Percentiles rank a stretch among this genome's conserved stretches.
phyloP scores from a whole-genome alignment of 208 protist species.

The Wallacemonas sp. region DNA sequence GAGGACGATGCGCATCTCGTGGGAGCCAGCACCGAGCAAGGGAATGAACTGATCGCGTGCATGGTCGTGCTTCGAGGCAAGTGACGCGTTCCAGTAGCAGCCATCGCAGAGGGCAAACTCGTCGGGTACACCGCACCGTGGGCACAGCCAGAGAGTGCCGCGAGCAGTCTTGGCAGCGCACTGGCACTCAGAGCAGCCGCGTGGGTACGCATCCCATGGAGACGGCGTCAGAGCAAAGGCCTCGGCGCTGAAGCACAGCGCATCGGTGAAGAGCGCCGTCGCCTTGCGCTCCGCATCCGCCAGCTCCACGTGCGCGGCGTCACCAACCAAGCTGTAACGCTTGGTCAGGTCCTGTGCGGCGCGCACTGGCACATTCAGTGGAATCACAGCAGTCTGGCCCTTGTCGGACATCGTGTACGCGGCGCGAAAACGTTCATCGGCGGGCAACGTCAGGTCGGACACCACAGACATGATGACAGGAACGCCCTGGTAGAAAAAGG shows the following conservation, averaged over 20 bases:
- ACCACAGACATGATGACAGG: not conserved
- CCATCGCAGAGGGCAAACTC: not conserved
- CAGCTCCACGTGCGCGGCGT: not conserved
- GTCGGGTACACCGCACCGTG: not conserved
- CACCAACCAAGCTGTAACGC: not conserved
- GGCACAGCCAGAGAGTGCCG: not conserved
- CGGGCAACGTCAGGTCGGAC: not conserved
- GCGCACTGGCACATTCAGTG: not conserved
- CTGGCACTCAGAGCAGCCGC: not conserved
- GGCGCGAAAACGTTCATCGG: not conserved
- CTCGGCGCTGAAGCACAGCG: not conserved
- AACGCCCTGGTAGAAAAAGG: not conserved
- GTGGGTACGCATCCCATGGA: not conserved
- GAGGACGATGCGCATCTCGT: not conserved
- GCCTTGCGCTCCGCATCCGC: not conserved
- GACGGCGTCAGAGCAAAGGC: not conserved
- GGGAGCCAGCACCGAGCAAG: not conserved
- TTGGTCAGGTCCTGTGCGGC: not conserved
- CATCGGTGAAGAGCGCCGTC: not conserved
- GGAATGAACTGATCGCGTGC: not conserved
- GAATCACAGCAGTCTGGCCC: not conserved
- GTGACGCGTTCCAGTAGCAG: not conserved
- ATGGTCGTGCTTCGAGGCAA: not conserved
- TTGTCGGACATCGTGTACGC: not conserved
- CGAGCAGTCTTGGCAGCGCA: no score